Evolutionary conservation across 2,329 filamentous ascomycete genomes (phyloP).

Genomic region (Trichophyton mentagrophytes): DNA sequence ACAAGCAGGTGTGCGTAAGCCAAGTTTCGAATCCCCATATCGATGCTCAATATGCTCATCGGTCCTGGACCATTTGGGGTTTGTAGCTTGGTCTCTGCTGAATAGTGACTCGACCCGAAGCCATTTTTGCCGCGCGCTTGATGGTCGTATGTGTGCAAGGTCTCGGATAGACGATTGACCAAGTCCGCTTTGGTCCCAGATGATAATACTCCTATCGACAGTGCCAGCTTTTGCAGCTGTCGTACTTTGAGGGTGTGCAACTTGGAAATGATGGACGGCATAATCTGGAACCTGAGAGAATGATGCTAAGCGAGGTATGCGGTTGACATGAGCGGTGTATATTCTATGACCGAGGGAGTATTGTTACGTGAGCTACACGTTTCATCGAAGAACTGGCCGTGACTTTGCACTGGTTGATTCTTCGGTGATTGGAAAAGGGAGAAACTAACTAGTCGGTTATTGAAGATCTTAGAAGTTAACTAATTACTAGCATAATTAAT

Average conservation of each 20-base stretch:
- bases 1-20: conserved; percentile 54
- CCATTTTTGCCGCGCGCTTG: conserved; percentile 5
- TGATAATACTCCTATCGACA: conserved; percentile 46
- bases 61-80: conserved; percentile 5
- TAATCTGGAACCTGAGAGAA: background rate
- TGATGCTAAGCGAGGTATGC: background rate
- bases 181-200: conserved; percentile 49
- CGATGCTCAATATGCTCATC: conserved; percentile 58
- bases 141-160: background rate
- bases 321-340: background rate
- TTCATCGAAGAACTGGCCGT: too few relatives aligned
- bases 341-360: background rate
- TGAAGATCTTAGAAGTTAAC: too few relatives aligned
- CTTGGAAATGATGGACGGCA: conserved; percentile 15
- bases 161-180: conserved; percentile 35
- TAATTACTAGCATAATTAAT: background rate
- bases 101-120: background rate
- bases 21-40: conserved; percentile 73
- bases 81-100: background rate
- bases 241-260: conserved; percentile 37
- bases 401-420: too few relatives aligned
- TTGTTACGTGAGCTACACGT: background rate
- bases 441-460: too few relatives aligned
- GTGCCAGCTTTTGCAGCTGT: conserved; percentile 47
- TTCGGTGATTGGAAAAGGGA: too few relatives aligned